Evolutionary conservation across 257 asterid genomes (phyloP).

Genomic region (Solanum medicagineum): DNA sequence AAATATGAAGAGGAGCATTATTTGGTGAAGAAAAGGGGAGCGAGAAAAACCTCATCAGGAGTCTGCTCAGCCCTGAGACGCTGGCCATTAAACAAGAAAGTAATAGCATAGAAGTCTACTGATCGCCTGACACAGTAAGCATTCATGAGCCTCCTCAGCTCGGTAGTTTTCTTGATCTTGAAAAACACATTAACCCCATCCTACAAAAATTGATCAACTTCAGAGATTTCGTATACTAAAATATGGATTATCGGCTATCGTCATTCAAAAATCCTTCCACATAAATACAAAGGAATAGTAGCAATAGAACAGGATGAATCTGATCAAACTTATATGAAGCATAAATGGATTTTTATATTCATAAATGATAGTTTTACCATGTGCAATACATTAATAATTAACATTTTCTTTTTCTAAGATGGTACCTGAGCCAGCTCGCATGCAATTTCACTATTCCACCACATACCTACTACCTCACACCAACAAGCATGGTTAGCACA

Average conservation of each 20-base stretch:
- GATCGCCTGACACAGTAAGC: conserved; percentile 34
- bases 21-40: background rate
- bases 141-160: conserved; percentile 29
- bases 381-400: background rate
- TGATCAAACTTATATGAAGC: background rate
- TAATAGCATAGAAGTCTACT: conserved; percentile 18
- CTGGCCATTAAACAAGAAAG: conserved; percentile 28
- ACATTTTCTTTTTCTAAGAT: background rate
- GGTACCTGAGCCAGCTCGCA: background rate
- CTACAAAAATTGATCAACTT: conserved; percentile 1
- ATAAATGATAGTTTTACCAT: background rate
- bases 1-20: background rate
- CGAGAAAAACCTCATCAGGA: conserved; percentile 24
- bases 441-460: background rate
- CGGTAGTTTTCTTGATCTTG: conserved; percentile 25
- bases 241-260: background rate
- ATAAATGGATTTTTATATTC: background rate
- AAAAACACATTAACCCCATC: conserved; percentile 32
- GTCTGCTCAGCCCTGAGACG: conserved; percentile 24
- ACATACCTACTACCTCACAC: background rate
- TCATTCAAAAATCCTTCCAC: background rate
- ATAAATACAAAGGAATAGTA: background rate
- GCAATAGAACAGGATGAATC: background rate
- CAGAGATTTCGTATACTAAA: background rate
- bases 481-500: background rate